phyloP scores from a whole-genome alignment of 306 rosid genomes.

The Prunus padus region DNA sequence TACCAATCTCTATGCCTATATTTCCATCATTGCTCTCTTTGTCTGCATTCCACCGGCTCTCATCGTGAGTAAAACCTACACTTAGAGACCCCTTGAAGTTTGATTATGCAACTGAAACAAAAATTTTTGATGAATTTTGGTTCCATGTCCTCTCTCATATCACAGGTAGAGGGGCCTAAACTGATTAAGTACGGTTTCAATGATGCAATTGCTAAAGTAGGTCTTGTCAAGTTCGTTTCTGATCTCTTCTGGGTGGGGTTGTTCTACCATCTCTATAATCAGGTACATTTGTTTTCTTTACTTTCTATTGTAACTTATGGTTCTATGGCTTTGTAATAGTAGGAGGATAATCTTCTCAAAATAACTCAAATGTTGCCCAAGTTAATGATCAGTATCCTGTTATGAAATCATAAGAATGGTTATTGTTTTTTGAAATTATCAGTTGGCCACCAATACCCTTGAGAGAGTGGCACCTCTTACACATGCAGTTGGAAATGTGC shows the following conservation, averaged over 20 bases:
- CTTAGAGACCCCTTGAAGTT: not conserved
- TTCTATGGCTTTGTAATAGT: not conserved
- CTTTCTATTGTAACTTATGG: not conserved
- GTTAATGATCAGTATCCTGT: not conserved
- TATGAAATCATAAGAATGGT: not conserved
- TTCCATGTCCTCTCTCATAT: slow-evolving; percentile 15
- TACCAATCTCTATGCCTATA: slow-evolving; percentile 89
- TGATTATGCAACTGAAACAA: slow-evolving; percentile 6
- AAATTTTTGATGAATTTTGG: not conserved
- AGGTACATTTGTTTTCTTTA: slow-evolving; percentile 41
- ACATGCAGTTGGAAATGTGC: slow-evolving; percentile 94
- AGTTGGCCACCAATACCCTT: slow-evolving; percentile 93
- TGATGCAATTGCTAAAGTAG: slow-evolving; percentile 90
- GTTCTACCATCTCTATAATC: slow-evolving; percentile 97
- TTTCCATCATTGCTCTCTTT: slow-evolving; percentile 85
- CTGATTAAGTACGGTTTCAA: slow-evolving; percentile 69
- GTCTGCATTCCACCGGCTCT: slow-evolving; percentile 91
- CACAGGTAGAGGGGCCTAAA: slow-evolving; percentile 80
- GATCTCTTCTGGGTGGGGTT: slow-evolving; percentile 96
- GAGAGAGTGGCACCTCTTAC: slow-evolving; percentile 99
- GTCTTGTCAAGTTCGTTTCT: slow-evolving; percentile 68
- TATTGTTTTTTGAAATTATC: not conserved
- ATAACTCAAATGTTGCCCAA: not conserved
- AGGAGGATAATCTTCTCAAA: too few species aligned
- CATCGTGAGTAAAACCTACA: slow-evolving; percentile 56